Base-by-base conservation (phyloP, 768 basidiomycete species). In the Plicaturopsis crispa region DNA sequence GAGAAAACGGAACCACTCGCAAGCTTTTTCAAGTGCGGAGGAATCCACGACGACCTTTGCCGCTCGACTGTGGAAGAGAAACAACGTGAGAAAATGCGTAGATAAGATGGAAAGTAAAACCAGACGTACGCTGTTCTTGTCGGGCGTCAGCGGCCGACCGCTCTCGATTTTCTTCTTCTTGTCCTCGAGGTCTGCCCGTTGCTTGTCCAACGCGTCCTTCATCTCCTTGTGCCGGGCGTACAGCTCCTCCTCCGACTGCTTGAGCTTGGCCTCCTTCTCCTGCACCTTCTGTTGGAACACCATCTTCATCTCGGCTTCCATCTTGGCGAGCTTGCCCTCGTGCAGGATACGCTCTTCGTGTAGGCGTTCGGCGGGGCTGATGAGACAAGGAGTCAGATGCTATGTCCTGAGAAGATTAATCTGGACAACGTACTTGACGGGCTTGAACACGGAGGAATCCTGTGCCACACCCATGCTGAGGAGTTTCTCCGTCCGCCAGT, bases 261-360 rank as follows among this genome's bases (percentile, higher is more conserved):
- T 97, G 59, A 99, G 75, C 66, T 98, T 98, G 48, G 90, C 78
- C 60, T 99, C 96, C 72, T 99, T 98, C 62, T 99, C 96, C 60
- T 92, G 90, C 39, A 99, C 96, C 63, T 99, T 99, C 66, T 98
- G 96, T 59, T 93, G 92, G 91, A 99, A 99, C 52, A 99, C 96
- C 89, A 94, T 91, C 80, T 97, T 98, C 96, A 99, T 99, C 73
- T 98, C 96, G 40, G 92, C 87, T 68, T 99, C 96, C 84, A 97
- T 97, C 80, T 99, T 99, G 40, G 89, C 78, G 39, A 99, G 78
- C 62, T 98, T 98, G 49, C 88, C 86, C 66, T 99, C 94, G 65
- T 99, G 94, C 55, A 97, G 62, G 37, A 89, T 72, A 40, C 96
- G 87, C 58, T 99, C 96, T 58, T 99, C 96, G 47, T 93, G 91